A percentile compares a stretch with the other conserved stretches of the same genome.
phyloP scores from a whole-genome alignment of 228 moss, liverwort and hornwort genomes.

The Sphagnum magellanicum region DNA sequence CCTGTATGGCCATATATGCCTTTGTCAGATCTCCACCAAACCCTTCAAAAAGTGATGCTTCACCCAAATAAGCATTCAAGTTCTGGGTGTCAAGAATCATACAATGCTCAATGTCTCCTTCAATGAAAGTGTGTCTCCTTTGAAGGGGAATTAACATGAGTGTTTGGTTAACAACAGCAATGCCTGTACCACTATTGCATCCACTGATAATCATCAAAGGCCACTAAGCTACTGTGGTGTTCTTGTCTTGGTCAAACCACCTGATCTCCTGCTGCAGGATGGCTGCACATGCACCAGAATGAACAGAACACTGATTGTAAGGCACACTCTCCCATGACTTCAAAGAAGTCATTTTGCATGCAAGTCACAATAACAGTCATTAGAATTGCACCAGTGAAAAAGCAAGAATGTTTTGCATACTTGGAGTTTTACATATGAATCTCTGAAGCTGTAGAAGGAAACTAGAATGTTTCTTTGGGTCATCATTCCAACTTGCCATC shows the following conservation, averaged over 20 bases:
- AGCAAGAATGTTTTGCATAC: constrained; percentile 64
- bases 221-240: constrained; percentile 40
- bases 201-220: constrained; percentile 34
- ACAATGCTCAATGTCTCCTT: too few species aligned
- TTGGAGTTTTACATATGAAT: constrained; percentile 49
- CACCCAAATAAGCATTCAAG: background rate
- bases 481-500: constrained; percentile 75
- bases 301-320: constrained; percentile 67
- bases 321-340: constrained; percentile 80
- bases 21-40: constrained; percentile 78
- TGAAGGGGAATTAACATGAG: too few species aligned
- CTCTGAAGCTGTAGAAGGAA: constrained; percentile 73
- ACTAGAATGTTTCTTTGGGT: constrained; percentile 83
- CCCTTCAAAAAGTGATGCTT: constrained; percentile 88
- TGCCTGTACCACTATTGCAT: constrained; percentile 51
- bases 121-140: too few species aligned
- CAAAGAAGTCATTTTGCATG: constrained; percentile 89
- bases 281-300: constrained; percentile 21
- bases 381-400: constrained; percentile 58
- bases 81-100: background rate
- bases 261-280: constrained; percentile 86
- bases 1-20: constrained; percentile 75
- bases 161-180: constrained; percentile 11
- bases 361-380: constrained; percentile 66
- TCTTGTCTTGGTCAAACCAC: constrained; percentile 67